These are phyloP conservation scores for Chrysanthemum makinoi DNA, from an alignment of 129 eudicot genomes.

Conservation along the genomic window DNA sequence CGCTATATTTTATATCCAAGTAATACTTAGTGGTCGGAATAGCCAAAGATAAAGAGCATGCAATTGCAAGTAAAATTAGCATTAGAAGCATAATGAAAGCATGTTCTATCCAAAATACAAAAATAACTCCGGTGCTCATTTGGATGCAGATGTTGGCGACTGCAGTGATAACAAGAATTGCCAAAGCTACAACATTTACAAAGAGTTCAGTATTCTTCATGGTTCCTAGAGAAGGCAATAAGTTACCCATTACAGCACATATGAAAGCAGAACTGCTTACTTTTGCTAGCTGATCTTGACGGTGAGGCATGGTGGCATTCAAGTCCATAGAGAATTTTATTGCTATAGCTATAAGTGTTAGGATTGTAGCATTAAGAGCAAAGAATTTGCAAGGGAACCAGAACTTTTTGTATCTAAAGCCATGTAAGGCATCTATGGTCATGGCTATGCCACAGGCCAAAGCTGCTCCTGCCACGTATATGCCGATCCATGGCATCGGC, in stretches of 20 bases:
- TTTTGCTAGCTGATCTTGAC: constrained; percentile 62
- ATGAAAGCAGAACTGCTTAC: constrained; percentile 58
- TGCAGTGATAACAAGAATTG: constrained; percentile 64
- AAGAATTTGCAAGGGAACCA: constrained; percentile 66
- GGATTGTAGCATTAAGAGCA: constrained; percentile 55
- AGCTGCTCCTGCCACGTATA: constrained; percentile 51
- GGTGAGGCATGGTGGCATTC: constrained; percentile 62
- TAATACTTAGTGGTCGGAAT: constrained; percentile 50
- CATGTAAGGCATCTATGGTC: constrained; percentile 48
- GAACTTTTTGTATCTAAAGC: constrained; percentile 41
- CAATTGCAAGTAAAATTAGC: constrained; percentile 50
- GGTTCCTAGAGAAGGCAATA: constrained; percentile 61
- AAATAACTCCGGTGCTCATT: constrained; percentile 46
- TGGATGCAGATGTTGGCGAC: constrained; percentile 55
- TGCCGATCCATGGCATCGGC: constrained; percentile 65
- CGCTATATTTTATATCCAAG: constrained; percentile 40
- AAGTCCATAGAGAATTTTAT: constrained; percentile 60
- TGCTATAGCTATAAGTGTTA: constrained; percentile 46
- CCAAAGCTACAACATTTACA: constrained; percentile 60
- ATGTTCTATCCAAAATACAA: constrained; percentile 46
- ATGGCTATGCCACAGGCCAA: constrained; percentile 43
- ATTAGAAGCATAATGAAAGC: constrained; percentile 37
- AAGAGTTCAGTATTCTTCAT: constrained; percentile 64
- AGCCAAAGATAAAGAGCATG: constrained; percentile 46
- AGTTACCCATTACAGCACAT: constrained; percentile 59